Evolutionary conservation across 2,329 filamentous ascomycete species (phyloP).

Genomic region (Ceratocystis eucalypticola): DNA sequence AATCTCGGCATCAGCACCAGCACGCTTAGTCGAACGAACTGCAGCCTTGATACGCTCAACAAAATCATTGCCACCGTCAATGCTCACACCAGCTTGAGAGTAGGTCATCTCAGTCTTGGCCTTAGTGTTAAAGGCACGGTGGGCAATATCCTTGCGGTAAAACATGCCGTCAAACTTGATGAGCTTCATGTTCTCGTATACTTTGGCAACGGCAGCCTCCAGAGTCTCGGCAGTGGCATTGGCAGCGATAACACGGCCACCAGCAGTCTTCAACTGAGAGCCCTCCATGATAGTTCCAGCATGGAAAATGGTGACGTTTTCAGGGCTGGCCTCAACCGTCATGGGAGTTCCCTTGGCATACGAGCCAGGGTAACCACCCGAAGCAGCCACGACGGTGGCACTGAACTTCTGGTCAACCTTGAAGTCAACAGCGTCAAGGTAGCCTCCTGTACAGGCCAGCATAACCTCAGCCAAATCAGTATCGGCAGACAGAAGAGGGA

Average conservation of each 20-base stretch:
- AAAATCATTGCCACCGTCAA: constrained; percentile 85
- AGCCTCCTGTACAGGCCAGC: constrained; percentile 67
- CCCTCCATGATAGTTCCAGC: constrained; percentile 64
- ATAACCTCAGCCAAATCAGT: constrained; percentile 81
- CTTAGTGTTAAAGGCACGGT: constrained; percentile 49
- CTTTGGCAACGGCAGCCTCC: constrained; percentile 68
- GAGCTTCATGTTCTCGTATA: constrained; percentile 62
- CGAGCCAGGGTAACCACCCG: constrained; percentile 75
- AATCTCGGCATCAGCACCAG: constrained; percentile 84
- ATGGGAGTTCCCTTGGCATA: constrained; percentile 67
- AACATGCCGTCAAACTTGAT: constrained; percentile 85
- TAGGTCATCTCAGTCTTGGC: constrained; percentile 55
- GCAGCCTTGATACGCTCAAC: constrained; percentile 84
- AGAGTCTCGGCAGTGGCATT: constrained; percentile 62
- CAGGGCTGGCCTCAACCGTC: constrained; percentile 34
- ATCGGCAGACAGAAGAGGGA: constrained; percentile 62
- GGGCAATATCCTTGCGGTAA: constrained; percentile 83
- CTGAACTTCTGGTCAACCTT: constrained; percentile 58
- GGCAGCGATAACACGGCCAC: constrained; percentile 87
- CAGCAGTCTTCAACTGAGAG: constrained; percentile 56
- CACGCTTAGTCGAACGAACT: constrained; percentile 70
- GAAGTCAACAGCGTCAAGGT: constrained; percentile 55
- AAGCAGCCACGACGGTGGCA: constrained; percentile 85
- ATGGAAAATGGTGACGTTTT: constrained; percentile 67
- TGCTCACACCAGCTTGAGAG: constrained; percentile 82